Evolutionary conservation across 1,284 basidiomycete genomes (phyloP).

Genomic region (Bondarzewia mesenterica): DNA sequence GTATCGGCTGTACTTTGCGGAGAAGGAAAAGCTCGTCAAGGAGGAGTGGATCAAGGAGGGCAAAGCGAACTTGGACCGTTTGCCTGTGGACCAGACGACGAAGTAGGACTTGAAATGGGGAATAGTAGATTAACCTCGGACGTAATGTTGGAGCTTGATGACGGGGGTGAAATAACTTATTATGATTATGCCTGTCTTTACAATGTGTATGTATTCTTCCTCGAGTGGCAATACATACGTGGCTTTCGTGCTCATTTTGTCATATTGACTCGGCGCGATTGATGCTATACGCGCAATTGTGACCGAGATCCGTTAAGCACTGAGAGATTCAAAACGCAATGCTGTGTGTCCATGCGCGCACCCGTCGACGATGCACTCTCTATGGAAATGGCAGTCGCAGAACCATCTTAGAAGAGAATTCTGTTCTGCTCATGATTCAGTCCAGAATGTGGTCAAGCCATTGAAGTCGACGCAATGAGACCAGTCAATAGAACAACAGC

Average conservation of each 20-base stretch:
- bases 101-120: not conserved
- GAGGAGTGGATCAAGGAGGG: slow-evolving; percentile 76
- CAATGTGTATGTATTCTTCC: not conserved
- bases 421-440: too few relatives aligned
- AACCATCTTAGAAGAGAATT: too few relatives aligned
- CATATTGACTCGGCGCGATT: too few relatives aligned
- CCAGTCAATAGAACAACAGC: not conserved
- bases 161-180: not conserved
- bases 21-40: slow-evolving; percentile 70
- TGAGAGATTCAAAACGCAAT: too few relatives aligned
- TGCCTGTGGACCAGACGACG: slow-evolving; percentile 20
- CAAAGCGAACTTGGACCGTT: slow-evolving; percentile 51
- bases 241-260: too few relatives aligned
- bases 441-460: too few relatives aligned
- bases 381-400: too few relatives aligned
- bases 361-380: too few relatives aligned
- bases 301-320: too few relatives aligned
- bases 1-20: slow-evolving; percentile 63
- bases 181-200: not conserved
- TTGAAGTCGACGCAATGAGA: not conserved
- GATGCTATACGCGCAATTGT: too few relatives aligned
- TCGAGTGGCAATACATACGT: too few relatives aligned
- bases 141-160: not conserved
- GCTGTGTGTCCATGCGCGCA: too few relatives aligned
- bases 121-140: not conserved